Base-by-base conservation (phyloP, 2,329 filamentous ascomycete genomes). In the Pseudocercospora cruenta region DNA sequence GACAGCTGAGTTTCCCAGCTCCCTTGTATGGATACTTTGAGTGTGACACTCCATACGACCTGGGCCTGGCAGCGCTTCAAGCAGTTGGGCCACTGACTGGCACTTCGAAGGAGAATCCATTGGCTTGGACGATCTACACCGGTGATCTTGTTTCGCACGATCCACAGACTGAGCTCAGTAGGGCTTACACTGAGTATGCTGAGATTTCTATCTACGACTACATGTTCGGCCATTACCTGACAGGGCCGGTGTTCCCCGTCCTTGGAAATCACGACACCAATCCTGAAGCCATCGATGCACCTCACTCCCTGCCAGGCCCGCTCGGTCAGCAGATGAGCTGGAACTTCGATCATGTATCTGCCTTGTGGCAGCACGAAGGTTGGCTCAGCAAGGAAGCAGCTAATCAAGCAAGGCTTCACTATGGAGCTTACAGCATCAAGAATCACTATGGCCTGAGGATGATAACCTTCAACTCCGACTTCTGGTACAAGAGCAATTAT, bases 221-320 rank as follows among this genome's bases (percentile, higher is more conserved):
- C 26, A 82, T 88, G 80, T 81, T 88, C 74, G 86, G 86, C 70
- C 76, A 79, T 4, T 87, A 86, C 69, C 80, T 88, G 6, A 83
- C 82, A 2, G 84, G 84, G 0, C 85, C 86, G 3, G 81, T 88
- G 3, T 88, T 86, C 66, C 76, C 83, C 0, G 84, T 83, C 0
- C 79, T 88, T 1, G 86, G 86, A 1, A 88, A 88, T 67, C 86
- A 88, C 64, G 86, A 88, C 70, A 83, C 80, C 10, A 85, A 81
- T 64, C 85, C 86, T 1, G 81, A 83, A 63, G 83, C 82, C 22
- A 83, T 86, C 26, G 83, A 86, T 69, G 80, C 82, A 6, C 84
- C 85, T 1, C 82, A 87, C 68, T 82, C 74, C 31, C 76, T 88
- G 8, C 85, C 85, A 8, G 85, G 83, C 0, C 78, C 80, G 0